Base-by-base conservation (phyloP, 805 yeast genomes). In the Candida pini region DNA sequence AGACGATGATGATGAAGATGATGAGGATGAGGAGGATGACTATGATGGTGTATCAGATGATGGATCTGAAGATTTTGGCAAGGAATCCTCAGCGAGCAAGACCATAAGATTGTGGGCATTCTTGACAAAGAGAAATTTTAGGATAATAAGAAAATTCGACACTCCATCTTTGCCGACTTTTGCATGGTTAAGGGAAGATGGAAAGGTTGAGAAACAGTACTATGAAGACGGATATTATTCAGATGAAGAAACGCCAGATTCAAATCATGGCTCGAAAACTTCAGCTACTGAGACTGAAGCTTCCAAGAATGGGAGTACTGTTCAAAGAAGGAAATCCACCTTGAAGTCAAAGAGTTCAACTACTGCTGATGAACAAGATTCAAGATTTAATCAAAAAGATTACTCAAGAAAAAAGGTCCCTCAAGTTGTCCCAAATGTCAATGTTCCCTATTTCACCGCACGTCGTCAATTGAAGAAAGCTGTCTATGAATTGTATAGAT, bases 401-500 rank as follows among this genome's bases (percentile, higher is more conserved):
- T 79, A 76, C 49, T 62, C 60, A 21, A 54, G 63, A 15, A 50
- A 44, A 30, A 47, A 40, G 18, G 26, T 31, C 4, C 40, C 54
- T 5, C 6, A 24, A 1, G 19, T 20, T 6, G 16, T 13, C 9
- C 36, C 26, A 8, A 15, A 26, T 4, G 15, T 31, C 1, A 33
- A 36, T 8, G 71, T 79, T 6, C 78, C 88, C 0, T 82, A 79
- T 49, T 61, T 70, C 24, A 67, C 68, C 33, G 92, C 94, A 3
- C 64, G 78, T 45, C 64, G 80, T 41, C 83, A 78, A 60, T 61
- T 85, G 37, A 81, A 81, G 46, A 63, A 66, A 20, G 94, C 94
- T 0, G 54, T 81, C 18, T 60, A 75, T 37, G 95, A 86, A 50
- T 80, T 72, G 45, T 87, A 86, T 55, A 68, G 90, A 38, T 73